These are phyloP conservation scores for Phaeodactylum tricornutum DNA, from an alignment of 108 stramenopile species.

Conservation along the genomic window DNA sequence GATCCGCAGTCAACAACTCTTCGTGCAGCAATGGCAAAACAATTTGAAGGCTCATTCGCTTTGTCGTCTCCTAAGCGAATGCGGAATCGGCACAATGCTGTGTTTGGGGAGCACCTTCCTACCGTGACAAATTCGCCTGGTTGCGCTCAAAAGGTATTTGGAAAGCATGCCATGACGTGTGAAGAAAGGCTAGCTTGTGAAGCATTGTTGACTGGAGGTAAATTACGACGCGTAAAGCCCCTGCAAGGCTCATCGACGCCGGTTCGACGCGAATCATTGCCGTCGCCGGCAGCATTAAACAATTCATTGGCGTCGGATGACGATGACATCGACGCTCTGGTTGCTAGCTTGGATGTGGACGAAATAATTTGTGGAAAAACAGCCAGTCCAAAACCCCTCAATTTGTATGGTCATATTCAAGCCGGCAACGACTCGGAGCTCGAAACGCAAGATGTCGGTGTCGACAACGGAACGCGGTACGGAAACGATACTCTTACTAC, in stretches of 20 bases:
- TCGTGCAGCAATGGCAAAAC: too few relatives aligned
- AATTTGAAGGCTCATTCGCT: background rate
- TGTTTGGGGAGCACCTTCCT: constrained; percentile 15
- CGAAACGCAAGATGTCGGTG: background rate
- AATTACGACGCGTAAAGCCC: background rate
- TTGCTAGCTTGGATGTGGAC: constrained; percentile 42
- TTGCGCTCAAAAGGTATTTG: constrained; percentile 19
- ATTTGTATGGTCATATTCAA: constrained; percentile 7
- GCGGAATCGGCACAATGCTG: constrained; percentile 22
- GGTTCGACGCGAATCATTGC: background rate
- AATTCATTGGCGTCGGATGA: constrained; percentile 6
- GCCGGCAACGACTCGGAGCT: background rate
- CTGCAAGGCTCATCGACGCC: background rate
- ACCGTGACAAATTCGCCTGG: constrained; percentile 14
- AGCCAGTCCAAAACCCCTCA: too few relatives aligned
- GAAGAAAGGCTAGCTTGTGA: constrained; percentile 9
- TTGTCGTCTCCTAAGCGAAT: constrained; percentile 6
- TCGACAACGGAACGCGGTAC: constrained; percentile 1
- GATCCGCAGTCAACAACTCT: too few relatives aligned
- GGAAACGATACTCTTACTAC: background rate
- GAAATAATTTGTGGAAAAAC: constrained; percentile 24
- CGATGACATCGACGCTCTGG: constrained; percentile 19
- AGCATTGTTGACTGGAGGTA: background rate
- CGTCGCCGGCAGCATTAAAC: background rate
- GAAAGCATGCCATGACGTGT: constrained; percentile 1